phyloP scores from a whole-genome alignment of 2,329 filamentous ascomycete genomes.

The Clonostachys byssicola region DNA sequence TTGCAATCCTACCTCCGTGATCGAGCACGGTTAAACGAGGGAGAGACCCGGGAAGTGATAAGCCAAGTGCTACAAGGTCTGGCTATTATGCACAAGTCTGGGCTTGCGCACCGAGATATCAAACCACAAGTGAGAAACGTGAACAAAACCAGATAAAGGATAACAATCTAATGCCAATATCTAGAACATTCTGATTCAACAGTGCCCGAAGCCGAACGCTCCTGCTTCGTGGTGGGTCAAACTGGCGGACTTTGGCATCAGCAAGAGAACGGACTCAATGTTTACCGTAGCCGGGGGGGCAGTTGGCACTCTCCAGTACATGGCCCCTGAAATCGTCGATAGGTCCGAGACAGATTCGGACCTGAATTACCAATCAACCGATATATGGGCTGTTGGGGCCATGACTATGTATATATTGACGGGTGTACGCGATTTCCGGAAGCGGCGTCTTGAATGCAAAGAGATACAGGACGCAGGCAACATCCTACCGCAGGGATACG shows the following conservation, averaged over 20 bases:
- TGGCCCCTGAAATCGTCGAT: constrained; percentile 8
- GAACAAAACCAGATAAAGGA: too few relatives aligned
- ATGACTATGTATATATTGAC: neutral
- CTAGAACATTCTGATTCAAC: neutral
- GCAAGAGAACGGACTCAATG: constrained; percentile 1
- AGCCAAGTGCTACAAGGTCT: constrained; percentile 11
- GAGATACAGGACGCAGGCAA: neutral
- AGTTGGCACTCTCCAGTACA: constrained; percentile 7
- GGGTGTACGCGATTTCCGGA: neutral
- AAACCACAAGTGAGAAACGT: constrained; percentile 8
- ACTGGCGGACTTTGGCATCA: constrained; percentile 9
- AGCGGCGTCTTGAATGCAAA: neutral
- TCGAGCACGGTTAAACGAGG: constrained; percentile 5
- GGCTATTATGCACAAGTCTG: constrained; percentile 10
- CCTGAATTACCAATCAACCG: neutral
- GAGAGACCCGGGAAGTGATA: constrained; percentile 7
- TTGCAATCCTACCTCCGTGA: constrained; percentile 8
- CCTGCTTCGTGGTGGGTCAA: constrained; percentile 13
- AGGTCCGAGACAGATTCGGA: neutral
- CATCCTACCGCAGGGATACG: neutral
- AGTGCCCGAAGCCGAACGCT: neutral
- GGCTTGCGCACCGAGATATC: constrained; percentile 13
- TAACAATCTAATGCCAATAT: too few relatives aligned
- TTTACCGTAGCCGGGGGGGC: neutral
- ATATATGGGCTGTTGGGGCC: neutral